Evolutionary conservation across 2,329 filamentous ascomycete species (phyloP).

Genomic region (Fusarium palustre): DNA sequence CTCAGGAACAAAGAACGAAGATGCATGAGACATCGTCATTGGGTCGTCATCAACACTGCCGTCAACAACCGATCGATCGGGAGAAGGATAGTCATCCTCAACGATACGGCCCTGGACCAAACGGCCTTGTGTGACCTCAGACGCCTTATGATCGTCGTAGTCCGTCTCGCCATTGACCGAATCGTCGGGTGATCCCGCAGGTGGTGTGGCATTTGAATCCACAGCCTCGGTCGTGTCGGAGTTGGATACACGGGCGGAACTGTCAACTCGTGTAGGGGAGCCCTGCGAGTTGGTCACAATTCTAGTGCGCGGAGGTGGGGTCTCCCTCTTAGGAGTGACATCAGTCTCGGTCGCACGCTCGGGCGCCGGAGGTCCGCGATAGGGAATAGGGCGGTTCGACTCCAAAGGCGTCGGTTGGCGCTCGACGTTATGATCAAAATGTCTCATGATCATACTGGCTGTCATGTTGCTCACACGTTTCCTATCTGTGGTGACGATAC

Average conservation of each 20-base stretch:
- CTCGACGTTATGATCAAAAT: conserved; percentile 69
- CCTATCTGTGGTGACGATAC: conserved; percentile 90
- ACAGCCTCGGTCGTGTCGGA: conserved; percentile 19
- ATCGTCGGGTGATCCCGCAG: conserved; percentile 45
- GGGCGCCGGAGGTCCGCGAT: conserved; percentile 28
- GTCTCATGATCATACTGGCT: conserved; percentile 80
- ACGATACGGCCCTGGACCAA: conserved; percentile 95
- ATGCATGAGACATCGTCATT: conserved; percentile 83
- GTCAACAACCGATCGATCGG: conserved; percentile 75
- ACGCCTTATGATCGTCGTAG: conserved; percentile 83
- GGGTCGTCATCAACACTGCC: conserved; percentile 79
- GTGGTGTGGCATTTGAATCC: conserved; percentile 37
- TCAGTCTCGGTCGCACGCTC: conserved; percentile 39
- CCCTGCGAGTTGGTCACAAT: conserved; percentile 58
- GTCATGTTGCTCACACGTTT: conserved; percentile 77
- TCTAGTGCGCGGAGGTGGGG: conserved; percentile 43
- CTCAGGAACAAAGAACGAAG: conserved; percentile 79
- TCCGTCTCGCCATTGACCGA: conserved; percentile 54
- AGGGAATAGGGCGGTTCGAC: conserved; percentile 42
- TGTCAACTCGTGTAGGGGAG: conserved; percentile 55
- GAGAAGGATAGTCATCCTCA: conserved; percentile 90
- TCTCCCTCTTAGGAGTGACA: conserved; percentile 35
- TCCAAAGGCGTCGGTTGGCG: conserved; percentile 58
- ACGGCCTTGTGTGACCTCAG: conserved; percentile 91
- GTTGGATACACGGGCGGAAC: conserved; percentile 26